Base-by-base conservation (phyloP, 768 basidiomycete genomes). In the Leccinum variicolor region DNA sequence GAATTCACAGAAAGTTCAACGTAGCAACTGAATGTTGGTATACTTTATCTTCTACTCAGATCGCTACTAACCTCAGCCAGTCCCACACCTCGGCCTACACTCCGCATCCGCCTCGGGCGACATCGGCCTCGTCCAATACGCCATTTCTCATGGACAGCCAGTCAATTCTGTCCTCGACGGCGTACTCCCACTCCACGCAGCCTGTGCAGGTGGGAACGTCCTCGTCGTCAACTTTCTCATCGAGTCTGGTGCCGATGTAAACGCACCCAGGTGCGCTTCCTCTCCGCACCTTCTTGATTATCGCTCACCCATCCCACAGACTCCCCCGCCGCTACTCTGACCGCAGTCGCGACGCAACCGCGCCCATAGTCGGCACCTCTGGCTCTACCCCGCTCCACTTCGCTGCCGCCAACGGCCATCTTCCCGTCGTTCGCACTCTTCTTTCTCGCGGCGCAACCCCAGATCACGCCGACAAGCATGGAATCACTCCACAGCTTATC, bases 301-400 rank as follows among this genome's bases (percentile, higher is more conserved):
- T 58, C 62, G 53, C 63, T 59, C 58, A 62, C 58, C 21, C 54
- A 3, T 6, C 54, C 36, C 53, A 28, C 58, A 90, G 90, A 66
- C 78, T 90, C 33, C 86, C 87, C 39, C 81, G 87, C 57, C 85
- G 87, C 57, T 91, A 89, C 68, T 87, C 87, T 39, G 87, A 88
- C 69, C 82, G 79, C 67, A 83, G 77, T 58, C 79, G 88, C 53
- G 85, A 87, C 65, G 66, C 83, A 17, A 80, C 87, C 33, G 81
- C 80, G 4, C 86, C 87, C 52, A 89, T 89, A 64, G 84, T 90
- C 45, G 90, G 89, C 47, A 84, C 85, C 7, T 87, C 89, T n/a
- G 95, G 94, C 31, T 89, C 90, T 4, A 97, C 96, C 0, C 93
- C 97, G 0, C 85, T 98, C 25, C 97, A 99, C 70, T 99, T 98